These are phyloP conservation scores for Cydonia oblonga DNA, from an alignment of 331 rosid species.

Conservation along the genomic window DNA sequence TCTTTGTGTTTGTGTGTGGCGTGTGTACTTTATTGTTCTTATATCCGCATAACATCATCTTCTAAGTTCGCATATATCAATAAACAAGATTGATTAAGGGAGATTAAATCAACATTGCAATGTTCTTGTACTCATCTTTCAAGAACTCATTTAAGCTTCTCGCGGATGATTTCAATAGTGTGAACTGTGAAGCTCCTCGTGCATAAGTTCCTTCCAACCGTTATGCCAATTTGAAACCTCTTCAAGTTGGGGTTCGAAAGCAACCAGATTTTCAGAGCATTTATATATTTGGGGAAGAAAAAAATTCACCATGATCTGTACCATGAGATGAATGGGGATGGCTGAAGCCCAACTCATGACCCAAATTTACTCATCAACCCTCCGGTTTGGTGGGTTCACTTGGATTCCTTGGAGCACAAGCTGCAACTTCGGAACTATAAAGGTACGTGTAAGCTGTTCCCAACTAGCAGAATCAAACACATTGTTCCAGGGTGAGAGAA, in stretches of 20 bases:
- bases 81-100: too few relatives aligned
- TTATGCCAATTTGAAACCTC: slow-evolving; percentile 74
- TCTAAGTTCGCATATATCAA: too few relatives aligned
- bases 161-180: too few relatives aligned
- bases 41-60: too few relatives aligned
- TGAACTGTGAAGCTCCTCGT: slow-evolving; percentile 43
- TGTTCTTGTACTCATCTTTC: too few relatives aligned
- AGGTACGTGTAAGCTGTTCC: slow-evolving; percentile 75
- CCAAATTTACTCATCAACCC: slow-evolving; percentile 71
- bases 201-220: slow-evolving; percentile 80
- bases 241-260: slow-evolving; percentile 64
- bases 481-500: slow-evolving; percentile 78
- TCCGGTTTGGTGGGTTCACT: slow-evolving; percentile 69
- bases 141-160: too few relatives aligned
- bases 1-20: too few relatives aligned
- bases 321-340: slow-evolving; percentile 73
- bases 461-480: slow-evolving; percentile 78
- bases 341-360: slow-evolving; percentile 79
- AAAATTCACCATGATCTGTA: slow-evolving; percentile 63
- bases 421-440: slow-evolving; percentile 81
- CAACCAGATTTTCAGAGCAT: slow-evolving; percentile 73
- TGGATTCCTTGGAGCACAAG: slow-evolving; percentile 71
- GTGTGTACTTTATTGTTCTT: too few relatives aligned
- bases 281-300: slow-evolving; percentile 79
- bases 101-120: too few relatives aligned